Conservation (phyloP, 352 stramenopile genomes). For the Pythium plurisporium region DNA sequence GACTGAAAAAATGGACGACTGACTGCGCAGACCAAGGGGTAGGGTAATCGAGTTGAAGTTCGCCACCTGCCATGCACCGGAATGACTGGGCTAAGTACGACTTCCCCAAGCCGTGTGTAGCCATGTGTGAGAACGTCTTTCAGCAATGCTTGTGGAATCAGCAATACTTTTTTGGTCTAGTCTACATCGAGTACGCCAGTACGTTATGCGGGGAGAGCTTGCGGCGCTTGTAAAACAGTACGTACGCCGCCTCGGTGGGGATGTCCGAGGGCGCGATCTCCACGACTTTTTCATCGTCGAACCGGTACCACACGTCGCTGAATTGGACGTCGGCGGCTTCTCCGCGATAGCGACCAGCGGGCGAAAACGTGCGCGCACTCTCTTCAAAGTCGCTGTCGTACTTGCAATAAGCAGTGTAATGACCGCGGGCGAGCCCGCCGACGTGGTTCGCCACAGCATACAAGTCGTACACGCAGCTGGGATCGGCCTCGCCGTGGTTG, state of each 20-base stretch:
- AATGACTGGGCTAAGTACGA: constrained; percentile 8
- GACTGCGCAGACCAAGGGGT: not conserved
- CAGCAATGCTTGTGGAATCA: not conserved
- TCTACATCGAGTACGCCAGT: constrained; percentile 54
- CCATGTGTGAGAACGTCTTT: not conserved
- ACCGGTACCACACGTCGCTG: constrained; percentile 71
- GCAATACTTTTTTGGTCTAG: not conserved
- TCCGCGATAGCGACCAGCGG: constrained; percentile 15
- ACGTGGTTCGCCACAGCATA: constrained; percentile 98
- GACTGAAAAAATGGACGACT: constrained; percentile 24
- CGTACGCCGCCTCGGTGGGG: constrained; percentile 83
- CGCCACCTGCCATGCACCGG: not conserved
- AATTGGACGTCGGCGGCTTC: constrained; percentile 34
- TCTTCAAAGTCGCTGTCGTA: constrained; percentile 71
- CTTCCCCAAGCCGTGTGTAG: too few species aligned
- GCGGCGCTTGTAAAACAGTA: constrained; percentile 90
- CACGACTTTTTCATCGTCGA: constrained; percentile 78
- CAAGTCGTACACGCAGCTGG: constrained; percentile 86
- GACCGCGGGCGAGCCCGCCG: constrained; percentile 91
- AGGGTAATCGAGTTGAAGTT: constrained; percentile 1
- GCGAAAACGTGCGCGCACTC: constrained; percentile 48
- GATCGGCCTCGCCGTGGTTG: constrained; percentile 17
- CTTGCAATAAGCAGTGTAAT: constrained; percentile 90
- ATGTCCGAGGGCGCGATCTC: constrained; percentile 72
- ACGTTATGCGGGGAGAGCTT: constrained; percentile 68